Evolutionary conservation across 441 rosid species (phyloP).

Genomic region (Euphorbia celastroides): DNA sequence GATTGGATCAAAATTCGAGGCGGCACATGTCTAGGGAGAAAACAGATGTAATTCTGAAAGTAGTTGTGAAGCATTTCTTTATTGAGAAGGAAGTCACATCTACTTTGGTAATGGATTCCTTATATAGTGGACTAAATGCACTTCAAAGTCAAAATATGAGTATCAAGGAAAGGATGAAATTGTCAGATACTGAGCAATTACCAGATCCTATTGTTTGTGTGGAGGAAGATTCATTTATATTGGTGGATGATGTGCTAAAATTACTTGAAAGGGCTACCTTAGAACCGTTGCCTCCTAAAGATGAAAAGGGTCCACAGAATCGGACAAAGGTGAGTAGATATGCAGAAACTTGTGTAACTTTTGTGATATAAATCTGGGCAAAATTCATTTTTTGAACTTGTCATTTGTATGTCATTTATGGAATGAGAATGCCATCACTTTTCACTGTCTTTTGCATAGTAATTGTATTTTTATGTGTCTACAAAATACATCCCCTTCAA

Average conservation of each 20-base stretch:
- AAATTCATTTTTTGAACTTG: background rate
- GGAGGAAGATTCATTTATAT: constrained; percentile 74
- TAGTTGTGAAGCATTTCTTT: constrained; percentile 82
- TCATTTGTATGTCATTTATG: background rate
- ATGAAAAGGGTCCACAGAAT: constrained; percentile 83
- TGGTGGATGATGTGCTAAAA: constrained; percentile 81
- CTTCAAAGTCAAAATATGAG: constrained; percentile 73
- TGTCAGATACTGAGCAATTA: constrained; percentile 57
- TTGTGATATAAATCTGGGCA: background rate
- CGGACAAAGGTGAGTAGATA: constrained; percentile 59
- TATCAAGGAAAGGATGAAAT: constrained; percentile 55
- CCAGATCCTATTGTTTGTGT: constrained; percentile 80
- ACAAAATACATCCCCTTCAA: background rate
- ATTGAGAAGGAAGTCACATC: constrained; percentile 96
- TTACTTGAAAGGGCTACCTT: constrained; percentile 76
- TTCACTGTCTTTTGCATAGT: background rate
- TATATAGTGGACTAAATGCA: constrained; percentile 86
- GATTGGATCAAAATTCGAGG: constrained; percentile 66
- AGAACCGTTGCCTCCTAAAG: constrained; percentile 86
- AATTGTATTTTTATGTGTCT: background rate
- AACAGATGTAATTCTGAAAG: constrained; percentile 68
- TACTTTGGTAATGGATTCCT: constrained; percentile 96
- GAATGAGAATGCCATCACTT: background rate
- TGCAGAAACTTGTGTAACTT: background rate
- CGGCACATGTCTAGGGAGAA: constrained; percentile 79